Percentiles rank a stretch among this genome's conserved stretches.
Conservation (phyloP, 2,329 filamentous ascomycete genomes). For the Claviceps spartinae region DNA sequence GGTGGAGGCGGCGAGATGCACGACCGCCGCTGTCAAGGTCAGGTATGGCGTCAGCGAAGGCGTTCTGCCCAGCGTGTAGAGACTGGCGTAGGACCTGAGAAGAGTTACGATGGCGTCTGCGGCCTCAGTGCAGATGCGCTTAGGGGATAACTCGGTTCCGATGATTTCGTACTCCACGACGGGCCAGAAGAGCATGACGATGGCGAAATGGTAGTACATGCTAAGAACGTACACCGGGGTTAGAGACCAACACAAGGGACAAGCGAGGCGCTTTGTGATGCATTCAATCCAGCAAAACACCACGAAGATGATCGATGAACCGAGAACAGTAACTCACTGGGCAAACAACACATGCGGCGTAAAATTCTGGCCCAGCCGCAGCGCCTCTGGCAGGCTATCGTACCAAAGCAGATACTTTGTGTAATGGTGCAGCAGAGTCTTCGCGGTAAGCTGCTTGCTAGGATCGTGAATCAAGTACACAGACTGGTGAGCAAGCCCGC, state of each 20-base stretch:
- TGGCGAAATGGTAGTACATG: slow-evolving; percentile 57
- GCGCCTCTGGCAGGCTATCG: slow-evolving; percentile 46
- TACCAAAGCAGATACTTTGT: slow-evolving; percentile 60
- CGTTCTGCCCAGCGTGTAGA: slow-evolving; percentile 41
- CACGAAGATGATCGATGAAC: too few relatives aligned
- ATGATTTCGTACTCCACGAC: slow-evolving; percentile 51
- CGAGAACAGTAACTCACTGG: slow-evolving; percentile 39
- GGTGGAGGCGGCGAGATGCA: slow-evolving; percentile 36
- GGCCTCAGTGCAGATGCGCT: slow-evolving; percentile 50
- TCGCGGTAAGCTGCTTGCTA: slow-evolving; percentile 46
- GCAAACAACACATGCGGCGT: slow-evolving; percentile 60
- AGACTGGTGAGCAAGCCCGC: slow-evolving; percentile 58
- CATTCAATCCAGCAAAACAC: too few relatives aligned
- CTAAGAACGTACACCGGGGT: slow-evolving; percentile 18
- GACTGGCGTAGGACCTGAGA: slow-evolving; percentile 38
- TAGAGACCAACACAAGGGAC: background rate
- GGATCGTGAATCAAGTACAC: slow-evolving; percentile 58
- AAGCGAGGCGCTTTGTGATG: background rate
- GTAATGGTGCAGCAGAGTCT: slow-evolving; percentile 48
- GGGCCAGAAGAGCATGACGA: slow-evolving; percentile 56
- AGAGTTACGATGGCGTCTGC: slow-evolving; percentile 44
- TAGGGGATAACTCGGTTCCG: slow-evolving; percentile 46
- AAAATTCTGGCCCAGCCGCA: slow-evolving; percentile 52
- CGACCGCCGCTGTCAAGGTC: slow-evolving; percentile 41
- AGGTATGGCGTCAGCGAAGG: slow-evolving; percentile 47